Evolutionary conservation across 345 rosid genomes (phyloP).

Genomic region (Arabidopsis thaliana): TAIR10.1 NC_003071.7:16231001-16231500

Average conservation of each 20-base stretch:
- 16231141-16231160: constrained; percentile 76
- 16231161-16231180: constrained; percentile 90
- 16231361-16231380: constrained; percentile 83
- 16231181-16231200: constrained; percentile 9
- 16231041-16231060: constrained; percentile 73
- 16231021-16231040: constrained; percentile 59
- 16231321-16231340: constrained; percentile 40
- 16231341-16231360: constrained; percentile 73
- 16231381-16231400: constrained; percentile 83
- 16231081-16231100: constrained; percentile 62
- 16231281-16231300: background rate
- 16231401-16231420: constrained; percentile 88
- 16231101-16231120: constrained; percentile 85
- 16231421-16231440: constrained; percentile 97
- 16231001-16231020: constrained; percentile 84
- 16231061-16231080: constrained; percentile 72
- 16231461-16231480: constrained; percentile 96
- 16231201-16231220: background rate
- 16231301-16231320: constrained; percentile 25
- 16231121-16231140: constrained; percentile 95
- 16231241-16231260: background rate
- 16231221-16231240: background rate
- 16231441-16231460: constrained; percentile 99
- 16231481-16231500: constrained; percentile 90
- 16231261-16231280: constrained; percentile 1